Base-by-base conservation (phyloP, 176 grass and related monocot genomes). In the Rhynchospora breviuscula region DNA sequence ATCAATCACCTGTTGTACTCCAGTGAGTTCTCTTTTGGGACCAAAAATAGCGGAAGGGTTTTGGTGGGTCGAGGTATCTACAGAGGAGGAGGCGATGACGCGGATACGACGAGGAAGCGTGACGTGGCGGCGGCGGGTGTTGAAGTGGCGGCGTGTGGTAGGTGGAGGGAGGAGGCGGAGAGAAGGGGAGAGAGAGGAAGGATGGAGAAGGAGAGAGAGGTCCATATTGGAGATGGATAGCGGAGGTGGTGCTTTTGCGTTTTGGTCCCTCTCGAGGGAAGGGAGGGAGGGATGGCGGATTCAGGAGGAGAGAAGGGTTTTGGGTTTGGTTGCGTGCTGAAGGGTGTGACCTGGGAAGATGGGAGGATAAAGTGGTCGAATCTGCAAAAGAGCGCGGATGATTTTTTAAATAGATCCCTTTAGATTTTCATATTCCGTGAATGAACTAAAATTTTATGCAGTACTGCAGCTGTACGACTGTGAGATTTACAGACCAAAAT, bases 1-100 rank as follows among this genome's bases (percentile, higher is more conserved):
- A 82, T 93, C 86, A 61, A 95, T 87, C 19, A 95, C 43, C 18
- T 89, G 83, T 79, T 93, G 93, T 49, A 93, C 43, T 19, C 89
- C 86, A 3, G 93, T 85, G 35, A 93, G 89, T 85, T 95, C 93
- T 81, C 63, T 90, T 58, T 86, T 85, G 19, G 43, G 29, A 1
- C 92, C 90, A 65, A 97, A 97, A 31, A 94, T 78, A 43, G 63
- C 65, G 11, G 54, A 63, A 10, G 26, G 48, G 0, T 68, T 51
- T 14, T 54, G 9, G 10, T 53, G 45, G n/a, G 59, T 11, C 5
- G 25, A 78, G 12, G 51, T 40, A 40, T 40, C 35, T 40, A 40
- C 7, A 51, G 51, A 70, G 7, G 70, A 10, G 19, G 86, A 81
- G 4, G 78, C 40, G 4, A 81, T 43, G 21, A 62, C 53, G 54